These are phyloP conservation scores for Alternaria hordeiaustralica DNA, from an alignment of 2,329 filamentous ascomycete genomes.

Conservation along the genomic window DNA sequence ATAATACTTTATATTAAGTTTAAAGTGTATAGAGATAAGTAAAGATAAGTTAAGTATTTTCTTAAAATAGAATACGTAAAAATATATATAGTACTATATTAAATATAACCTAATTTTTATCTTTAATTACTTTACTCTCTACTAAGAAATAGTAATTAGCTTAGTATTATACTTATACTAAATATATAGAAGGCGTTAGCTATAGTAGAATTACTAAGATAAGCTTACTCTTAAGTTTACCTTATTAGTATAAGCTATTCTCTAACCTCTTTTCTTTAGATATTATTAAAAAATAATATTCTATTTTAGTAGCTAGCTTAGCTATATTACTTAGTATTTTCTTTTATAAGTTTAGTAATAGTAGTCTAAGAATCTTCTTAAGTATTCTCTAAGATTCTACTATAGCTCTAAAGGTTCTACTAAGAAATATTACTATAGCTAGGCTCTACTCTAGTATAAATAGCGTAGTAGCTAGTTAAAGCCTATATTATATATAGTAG, in stretches of 20 bases:
- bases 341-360: not conserved
- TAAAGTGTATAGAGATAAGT: not conserved
- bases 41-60: not conserved
- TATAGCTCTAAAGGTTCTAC: not conserved
- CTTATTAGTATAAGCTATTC: not conserved
- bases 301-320: not conserved
- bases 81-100: not conserved
- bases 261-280: not conserved
- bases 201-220: not conserved
- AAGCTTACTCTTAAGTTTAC: not conserved
- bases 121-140: not conserved
- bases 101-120: not conserved
- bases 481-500: not conserved
- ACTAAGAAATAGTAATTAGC: not conserved
- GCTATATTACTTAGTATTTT: not conserved
- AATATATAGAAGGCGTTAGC: not conserved
- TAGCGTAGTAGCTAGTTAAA: not conserved
- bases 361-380: not conserved
- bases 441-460: not conserved
- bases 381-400: not conserved
- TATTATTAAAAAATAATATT: not conserved
- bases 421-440: not conserved
- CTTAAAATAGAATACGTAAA: not conserved
- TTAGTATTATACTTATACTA: not conserved
- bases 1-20: not conserved